Evolutionary conservation across 148 eudicot species (phyloP), one percentile per base, ranked within the genome.

Genomic region (Arbutus unedo): DNA sequence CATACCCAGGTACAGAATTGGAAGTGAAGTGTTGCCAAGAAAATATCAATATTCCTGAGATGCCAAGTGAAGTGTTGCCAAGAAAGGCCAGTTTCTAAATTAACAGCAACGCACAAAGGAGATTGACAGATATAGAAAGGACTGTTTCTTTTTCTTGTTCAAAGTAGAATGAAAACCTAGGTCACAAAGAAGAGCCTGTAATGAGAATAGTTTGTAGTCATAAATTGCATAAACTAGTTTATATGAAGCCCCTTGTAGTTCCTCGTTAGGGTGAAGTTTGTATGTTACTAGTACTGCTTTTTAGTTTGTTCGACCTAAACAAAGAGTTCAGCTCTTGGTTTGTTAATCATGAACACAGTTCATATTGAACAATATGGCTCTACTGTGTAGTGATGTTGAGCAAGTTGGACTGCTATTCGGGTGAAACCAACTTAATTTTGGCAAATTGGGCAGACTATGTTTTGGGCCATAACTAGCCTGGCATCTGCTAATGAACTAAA

Each of bases 241-340:
- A 18, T 49, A 74, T n/a, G 76, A 44, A 72, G 56, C 77, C 41
- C 25, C 77, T 74, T 49, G 48, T 48, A 47, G 31, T 74, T 45
- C 16, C 77, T 48, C 6, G 4, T 21, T 49, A 49, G 53, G 38
- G 25, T 8, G 43, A 19, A 49, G 56, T 23, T 23, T 74, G 48
- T 47, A 19, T 44, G 25, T 45, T 48, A 2, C 2, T 21, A 48
- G 18, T 48, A 2, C 2, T 21, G n/a, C 55, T 48, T 48, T 49
- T 19, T 7, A 74, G 50, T 49, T 50, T 11, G 44, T 48, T 9
- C 31, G 55, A 23, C 31, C 77, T 19, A 4, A 74, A 74, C 4
- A 2, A 74, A 74, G 4, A 74, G 23, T 48, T 72, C 14, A n/a
- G 31, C 43, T 25, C 5, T 74, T 21, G 55, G 25, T 49, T 48